Evolutionary conservation across 331 rosid species (phyloP).

Genomic region (Pyracantha coccinea): DNA sequence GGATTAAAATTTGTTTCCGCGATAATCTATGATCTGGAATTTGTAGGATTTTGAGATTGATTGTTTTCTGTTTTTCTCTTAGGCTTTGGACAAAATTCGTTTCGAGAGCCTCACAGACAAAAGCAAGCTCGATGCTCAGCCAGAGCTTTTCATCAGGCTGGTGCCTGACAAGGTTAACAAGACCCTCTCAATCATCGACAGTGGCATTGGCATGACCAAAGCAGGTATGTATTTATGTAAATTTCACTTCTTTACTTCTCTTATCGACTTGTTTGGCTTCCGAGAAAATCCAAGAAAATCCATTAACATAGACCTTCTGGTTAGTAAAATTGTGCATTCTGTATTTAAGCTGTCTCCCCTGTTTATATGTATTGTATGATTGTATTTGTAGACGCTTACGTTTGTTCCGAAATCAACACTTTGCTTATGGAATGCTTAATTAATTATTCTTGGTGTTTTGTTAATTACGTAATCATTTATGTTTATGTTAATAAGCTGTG

Average conservation of each 20-base stretch:
- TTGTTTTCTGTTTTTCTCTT: neutral
- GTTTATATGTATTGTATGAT: neutral
- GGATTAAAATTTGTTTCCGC: neutral
- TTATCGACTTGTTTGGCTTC: neutral
- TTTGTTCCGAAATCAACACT: neutral
- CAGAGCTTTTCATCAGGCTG: conserved; percentile 55
- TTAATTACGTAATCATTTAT: neutral
- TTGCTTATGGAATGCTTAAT: too few species aligned
- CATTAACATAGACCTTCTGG: rapidly evolving
- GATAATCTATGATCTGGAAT: neutral
- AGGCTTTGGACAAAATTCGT: conserved; percentile 68
- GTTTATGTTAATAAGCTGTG: neutral
- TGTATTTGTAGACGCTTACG: neutral
- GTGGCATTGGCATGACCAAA: conserved; percentile 68
- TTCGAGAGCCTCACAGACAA: conserved; percentile 55
- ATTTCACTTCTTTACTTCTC: neutral
- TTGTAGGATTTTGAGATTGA: neutral
- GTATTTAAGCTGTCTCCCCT: neutral
- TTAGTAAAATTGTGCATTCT: neutral
- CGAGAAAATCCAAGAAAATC: too few species aligned
- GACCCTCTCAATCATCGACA: conserved; percentile 46
- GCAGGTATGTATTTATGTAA: conserved; percentile 24
- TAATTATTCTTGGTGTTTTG: too few species aligned
- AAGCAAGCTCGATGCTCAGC: conserved; percentile 55
- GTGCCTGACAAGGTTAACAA: conserved; percentile 58